Evolutionary conservation across 768 basidiomycete species (phyloP), one percentile per base, ranked within the genome.

Genomic region (Dacryopinax spathularia): DNA sequence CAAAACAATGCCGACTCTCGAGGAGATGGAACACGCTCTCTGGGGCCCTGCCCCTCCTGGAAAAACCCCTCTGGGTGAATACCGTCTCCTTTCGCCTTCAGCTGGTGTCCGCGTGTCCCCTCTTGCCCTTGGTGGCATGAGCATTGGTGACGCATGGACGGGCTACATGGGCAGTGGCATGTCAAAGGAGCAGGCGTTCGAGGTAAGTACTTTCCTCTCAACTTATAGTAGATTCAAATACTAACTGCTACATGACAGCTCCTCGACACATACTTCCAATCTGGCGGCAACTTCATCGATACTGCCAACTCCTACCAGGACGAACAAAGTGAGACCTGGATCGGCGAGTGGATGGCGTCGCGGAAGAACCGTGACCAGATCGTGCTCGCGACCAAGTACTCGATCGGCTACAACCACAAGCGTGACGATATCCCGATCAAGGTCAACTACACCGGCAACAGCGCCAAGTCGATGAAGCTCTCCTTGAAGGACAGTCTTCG

Each of bases 291-390:
- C 78, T 77, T 78, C 75, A 62, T 68, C 60, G 61, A 71, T 66
- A 79, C 76, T 71, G 78, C 79, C 70, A 80, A 75, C 67, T 69
- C 65, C 65, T 77, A 76, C 60, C 73, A 75, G 67, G 69, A 73
- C 60, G 76, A 71, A 43, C 65, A 74, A 56, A 71, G 69, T 15
- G 73, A 74, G 64, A 48, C 62, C 41, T 72, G 71, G 65, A 67
- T 74, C 60, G 73, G 73, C 29, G 74, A 74, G 59, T 75, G 73
- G 73, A 72, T 74, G 71, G 65, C 68, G 59, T 64, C 65, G 61
- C 61, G 71, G 25, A 63, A 64, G 1, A 70, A 68, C 62, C 66
- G 74, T 29, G 70, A 75, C 60, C 69, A 72, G 33, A 69, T 75
- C 34, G 70, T 74, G 41, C 60, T 74, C 16, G 74, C 72, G 1